Evolutionary conservation across 768 basidiomycete genomes (phyloP).

Genomic region (Steccherinum ochraceum): DNA sequence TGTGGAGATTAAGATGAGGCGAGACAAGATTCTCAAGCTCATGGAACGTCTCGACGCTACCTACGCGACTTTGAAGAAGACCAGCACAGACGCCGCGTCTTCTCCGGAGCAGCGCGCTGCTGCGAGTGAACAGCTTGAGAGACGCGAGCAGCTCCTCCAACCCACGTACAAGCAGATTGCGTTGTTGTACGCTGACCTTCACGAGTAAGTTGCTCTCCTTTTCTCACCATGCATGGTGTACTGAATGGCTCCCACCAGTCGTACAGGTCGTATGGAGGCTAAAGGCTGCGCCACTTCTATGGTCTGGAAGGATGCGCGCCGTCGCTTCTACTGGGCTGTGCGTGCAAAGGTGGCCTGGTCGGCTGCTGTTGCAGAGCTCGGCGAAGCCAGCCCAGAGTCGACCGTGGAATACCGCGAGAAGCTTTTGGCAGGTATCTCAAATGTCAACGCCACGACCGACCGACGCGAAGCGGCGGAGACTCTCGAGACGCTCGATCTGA

Average conservation of each 20-base stretch:
- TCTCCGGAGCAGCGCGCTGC: slow-evolving; percentile 67
- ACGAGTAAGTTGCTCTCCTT: slow-evolving; percentile 59
- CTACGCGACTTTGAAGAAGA: slow-evolving; percentile 76
- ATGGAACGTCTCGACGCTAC: slow-evolving; percentile 92
- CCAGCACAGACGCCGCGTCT: slow-evolving; percentile 69
- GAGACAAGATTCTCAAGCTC: slow-evolving; percentile 80
- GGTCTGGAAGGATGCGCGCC: slow-evolving; percentile 84
- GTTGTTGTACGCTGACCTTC: slow-evolving; percentile 90
- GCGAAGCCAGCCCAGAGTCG: slow-evolving; percentile 66
- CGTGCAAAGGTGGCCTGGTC: slow-evolving; percentile 76
- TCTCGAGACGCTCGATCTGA: slow-evolving; percentile 67
- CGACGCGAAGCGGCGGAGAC: slow-evolving; percentile 54
- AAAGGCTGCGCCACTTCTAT: slow-evolving; percentile 88
- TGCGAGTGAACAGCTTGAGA: slow-evolving; percentile 61
- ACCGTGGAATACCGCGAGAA: slow-evolving; percentile 59
- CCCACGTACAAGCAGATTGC: slow-evolving; percentile 95
- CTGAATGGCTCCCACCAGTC: slow-evolving; percentile 42
- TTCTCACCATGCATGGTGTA: slow-evolving; percentile 3
- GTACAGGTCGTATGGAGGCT: slow-evolving; percentile 93
- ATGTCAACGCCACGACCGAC: slow-evolving; percentile 43
- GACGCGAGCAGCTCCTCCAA: slow-evolving; percentile 73
- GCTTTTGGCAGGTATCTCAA: slow-evolving; percentile 57
- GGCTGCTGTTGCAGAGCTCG: slow-evolving; percentile 53
- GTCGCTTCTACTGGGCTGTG: slow-evolving; percentile 91
- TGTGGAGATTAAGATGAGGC: slow-evolving; percentile 96